Base-by-base conservation (phyloP, 768 basidiomycete species). In the Epithele typhae region DNA sequence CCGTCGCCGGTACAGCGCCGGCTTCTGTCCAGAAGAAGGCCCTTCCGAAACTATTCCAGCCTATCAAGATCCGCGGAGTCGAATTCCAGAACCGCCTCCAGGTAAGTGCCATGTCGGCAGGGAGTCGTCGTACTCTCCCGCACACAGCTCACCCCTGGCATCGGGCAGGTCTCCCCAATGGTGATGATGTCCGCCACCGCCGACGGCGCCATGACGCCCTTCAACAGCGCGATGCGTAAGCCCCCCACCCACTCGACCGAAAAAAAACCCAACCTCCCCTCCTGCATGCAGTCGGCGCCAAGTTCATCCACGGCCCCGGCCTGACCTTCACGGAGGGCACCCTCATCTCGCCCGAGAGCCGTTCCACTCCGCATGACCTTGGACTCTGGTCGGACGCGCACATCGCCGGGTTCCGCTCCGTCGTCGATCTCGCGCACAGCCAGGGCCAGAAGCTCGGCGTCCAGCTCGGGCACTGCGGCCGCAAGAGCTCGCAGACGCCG, bases 381-480 rank as follows among this genome's bases (percentile, higher is more conserved):
- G 84, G 83, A 3, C 58, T 87, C 42, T 87, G 84, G 83, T 63
- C 68, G 15, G 84, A 83, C 49, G 66, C 67, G 2, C 84, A 87
- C 24, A 70, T 64, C 49, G 69, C 62, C 11, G 54, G 64, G 1
- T 59, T 77, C 38, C 68, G 74, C 43, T 60, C 73, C 24, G 69
- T 89, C 51, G 76, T 82, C 58, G 77, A 83, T 47, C 85, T 87
- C 47, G 82, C 82, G 14, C 82, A 86, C 58, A 75, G 78, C 1
- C 82, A 83, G 54, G 75, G 71, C 38, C 79, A 83, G 57, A 79
- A 80, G 40, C 74, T 89, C 18, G 87, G 70, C 15, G 81, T 89
- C 43, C 88, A 90, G 60, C 74, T 90, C 12, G 81, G 74, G 0
- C 87, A 90, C 52, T 84, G 84, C 0, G 87, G 87, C 0, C 71